Conservation (phyloP, 306 rosid genomes). For the Cucumis hystrix region DNA sequence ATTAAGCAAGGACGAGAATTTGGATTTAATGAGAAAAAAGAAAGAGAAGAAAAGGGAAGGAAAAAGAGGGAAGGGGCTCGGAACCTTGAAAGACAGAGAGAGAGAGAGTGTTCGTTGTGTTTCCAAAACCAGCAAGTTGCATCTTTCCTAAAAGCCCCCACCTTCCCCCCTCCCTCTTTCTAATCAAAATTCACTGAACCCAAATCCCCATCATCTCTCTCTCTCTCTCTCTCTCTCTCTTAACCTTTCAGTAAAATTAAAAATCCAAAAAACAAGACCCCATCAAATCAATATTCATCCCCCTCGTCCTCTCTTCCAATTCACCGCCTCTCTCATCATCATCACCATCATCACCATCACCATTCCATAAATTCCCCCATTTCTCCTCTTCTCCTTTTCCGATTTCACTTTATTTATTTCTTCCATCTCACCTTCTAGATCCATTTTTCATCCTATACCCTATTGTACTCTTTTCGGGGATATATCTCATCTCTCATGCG, state of each 20-base stretch:
- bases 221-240: no score
- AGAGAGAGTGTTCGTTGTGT: neutral
- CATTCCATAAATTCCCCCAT: neutral
- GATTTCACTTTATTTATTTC: neutral
- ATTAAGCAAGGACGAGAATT: no score
- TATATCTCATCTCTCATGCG: no score
- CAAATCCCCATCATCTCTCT: neutral
- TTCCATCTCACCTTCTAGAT: no score
- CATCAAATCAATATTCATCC: constrained; percentile 9
- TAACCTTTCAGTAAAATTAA: no score
- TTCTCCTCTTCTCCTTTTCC: neutral
- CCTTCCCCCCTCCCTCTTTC: constrained; percentile 1
- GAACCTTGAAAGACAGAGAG: no score
- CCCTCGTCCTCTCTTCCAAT: neutral
- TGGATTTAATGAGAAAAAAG: no score
- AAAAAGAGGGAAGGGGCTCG: no score
- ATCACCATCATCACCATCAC: neutral
- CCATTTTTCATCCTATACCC: no score
- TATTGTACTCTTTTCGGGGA: no score
- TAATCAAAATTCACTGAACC: constrained; percentile 30
- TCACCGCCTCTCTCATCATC: neutral
- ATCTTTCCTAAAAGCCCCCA: constrained; percentile 27
- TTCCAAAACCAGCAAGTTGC: constrained; percentile 24
- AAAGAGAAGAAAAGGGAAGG: neutral
- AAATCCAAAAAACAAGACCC: neutral